phyloP scores from a whole-genome alignment of 2,329 filamentous ascomycete species.

The Clonostachys rosea region DNA sequence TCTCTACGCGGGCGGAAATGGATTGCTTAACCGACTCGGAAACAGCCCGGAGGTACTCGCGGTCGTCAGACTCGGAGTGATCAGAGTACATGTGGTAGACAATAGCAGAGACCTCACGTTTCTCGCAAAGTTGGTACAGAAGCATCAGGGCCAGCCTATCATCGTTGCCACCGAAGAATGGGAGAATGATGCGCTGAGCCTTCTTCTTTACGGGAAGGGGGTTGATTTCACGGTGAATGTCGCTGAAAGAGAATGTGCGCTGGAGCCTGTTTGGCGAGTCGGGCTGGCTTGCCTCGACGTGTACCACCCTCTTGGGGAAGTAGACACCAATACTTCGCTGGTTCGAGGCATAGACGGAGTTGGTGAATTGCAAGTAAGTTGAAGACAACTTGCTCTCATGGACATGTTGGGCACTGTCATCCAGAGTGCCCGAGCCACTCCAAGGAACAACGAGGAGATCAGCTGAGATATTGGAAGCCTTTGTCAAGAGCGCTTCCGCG shows the following conservation, averaged over 20 bases:
- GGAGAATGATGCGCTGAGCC: constrained; percentile 79
- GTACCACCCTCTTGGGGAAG: constrained; percentile 52
- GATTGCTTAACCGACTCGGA: constrained; percentile 10
- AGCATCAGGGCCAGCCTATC: constrained; percentile 76
- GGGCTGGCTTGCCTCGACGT: not conserved
- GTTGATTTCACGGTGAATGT: constrained; percentile 47
- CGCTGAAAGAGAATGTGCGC: constrained; percentile 55
- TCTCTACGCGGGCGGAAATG: constrained; percentile 9
- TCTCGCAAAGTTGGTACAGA: constrained; percentile 79
- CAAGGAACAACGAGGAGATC: constrained; percentile 83
- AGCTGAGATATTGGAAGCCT: constrained; percentile 64
- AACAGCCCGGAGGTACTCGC: constrained; percentile 17
- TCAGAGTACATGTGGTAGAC: constrained; percentile 46
- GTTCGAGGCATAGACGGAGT: constrained; percentile 57
- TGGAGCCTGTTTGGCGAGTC: constrained; percentile 35
- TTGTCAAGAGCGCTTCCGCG: constrained; percentile 68
- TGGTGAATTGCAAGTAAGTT: constrained; percentile 71
- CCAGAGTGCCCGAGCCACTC: constrained; percentile 76
- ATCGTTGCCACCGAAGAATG: constrained; percentile 81
- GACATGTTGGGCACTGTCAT: constrained; percentile 41
- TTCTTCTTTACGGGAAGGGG: constrained; percentile 58
- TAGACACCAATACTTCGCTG: constrained; percentile 71
- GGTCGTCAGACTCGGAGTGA: constrained; percentile 13
- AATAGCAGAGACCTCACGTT: constrained; percentile 72
- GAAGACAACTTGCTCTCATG: constrained; percentile 29